These are phyloP conservation scores for Achaetomium macrosporum DNA, from an alignment of 2,329 filamentous ascomycete species.

Conservation along the genomic window DNA sequence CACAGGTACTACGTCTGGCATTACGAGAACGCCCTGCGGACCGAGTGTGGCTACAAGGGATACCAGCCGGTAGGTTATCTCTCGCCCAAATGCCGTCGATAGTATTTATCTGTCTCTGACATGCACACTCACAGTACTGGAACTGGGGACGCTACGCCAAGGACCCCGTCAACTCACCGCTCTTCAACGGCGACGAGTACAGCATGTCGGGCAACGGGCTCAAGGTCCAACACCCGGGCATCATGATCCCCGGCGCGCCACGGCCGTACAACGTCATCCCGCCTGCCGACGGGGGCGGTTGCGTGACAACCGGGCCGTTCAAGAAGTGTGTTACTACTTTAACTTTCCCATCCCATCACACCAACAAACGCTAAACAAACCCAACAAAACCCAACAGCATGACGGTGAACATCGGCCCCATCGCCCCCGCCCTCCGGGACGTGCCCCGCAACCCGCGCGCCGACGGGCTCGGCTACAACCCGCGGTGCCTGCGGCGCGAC, in stretches of 20 bases:
- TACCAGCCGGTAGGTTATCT: constrained; percentile 26
- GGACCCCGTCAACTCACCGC: constrained; percentile 37
- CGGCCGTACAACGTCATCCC: constrained; percentile 23
- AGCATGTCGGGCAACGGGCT: constrained; percentile 39
- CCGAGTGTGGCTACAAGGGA: constrained; percentile 29
- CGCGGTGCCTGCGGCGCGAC: constrained; percentile 23
- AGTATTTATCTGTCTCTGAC: no score
- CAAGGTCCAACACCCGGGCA: constrained; percentile 27
- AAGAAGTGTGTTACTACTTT: constrained; percentile 16
- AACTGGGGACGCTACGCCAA: constrained; percentile 41
- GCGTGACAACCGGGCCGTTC: constrained; percentile 30
- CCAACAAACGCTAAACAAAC: neutral
- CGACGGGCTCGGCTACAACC: constrained; percentile 22
- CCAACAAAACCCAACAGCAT: constrained; percentile 19
- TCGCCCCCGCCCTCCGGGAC: constrained; percentile 12
- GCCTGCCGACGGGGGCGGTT: constrained; percentile 29
- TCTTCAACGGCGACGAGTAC: constrained; percentile 43
- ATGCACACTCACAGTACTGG: constrained; percentile 28
- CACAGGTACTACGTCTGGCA: constrained; percentile 29
- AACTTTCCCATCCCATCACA: neutral
- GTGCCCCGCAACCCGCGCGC: constrained; percentile 15
- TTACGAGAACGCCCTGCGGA: constrained; percentile 29
- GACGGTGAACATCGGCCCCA: constrained; percentile 30
- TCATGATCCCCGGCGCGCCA: constrained; percentile 21
- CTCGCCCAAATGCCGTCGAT: neutral